A percentile compares a stretch with the other conserved stretches of the same genome.
Evolutionary conservation across 768 basidiomycete species (phyloP).

Genomic region (Suillus discolor): DNA sequence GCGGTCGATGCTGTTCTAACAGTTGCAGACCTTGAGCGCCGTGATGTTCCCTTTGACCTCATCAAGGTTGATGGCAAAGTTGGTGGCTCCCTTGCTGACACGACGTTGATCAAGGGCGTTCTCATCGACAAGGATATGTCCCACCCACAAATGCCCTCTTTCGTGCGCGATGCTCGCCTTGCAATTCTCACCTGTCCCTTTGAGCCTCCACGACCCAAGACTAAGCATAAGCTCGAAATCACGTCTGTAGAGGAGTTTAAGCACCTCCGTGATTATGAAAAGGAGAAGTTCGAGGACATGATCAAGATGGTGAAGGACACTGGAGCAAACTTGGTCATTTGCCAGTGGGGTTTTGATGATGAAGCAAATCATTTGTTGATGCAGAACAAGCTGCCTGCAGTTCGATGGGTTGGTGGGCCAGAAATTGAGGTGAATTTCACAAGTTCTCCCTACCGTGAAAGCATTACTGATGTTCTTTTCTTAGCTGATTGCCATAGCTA

Average conservation of each 20-base stretch:
- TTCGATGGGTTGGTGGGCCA: conserved; percentile 98
- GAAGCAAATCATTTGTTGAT: conserved; percentile 98
- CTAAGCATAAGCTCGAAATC: conserved; percentile 98
- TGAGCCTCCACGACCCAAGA: conserved; percentile 98
- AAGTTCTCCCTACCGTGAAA: not conserved
- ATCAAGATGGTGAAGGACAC: conserved; percentile 95
- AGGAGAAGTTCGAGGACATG: conserved; percentile 96
- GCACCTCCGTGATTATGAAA: conserved; percentile 92
- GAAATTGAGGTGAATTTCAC: conserved; percentile 85
- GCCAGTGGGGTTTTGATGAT: conserved; percentile 99
- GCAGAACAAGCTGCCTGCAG: conserved; percentile 97
- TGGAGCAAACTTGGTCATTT: conserved; percentile 97
- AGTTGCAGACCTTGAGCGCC: conserved; percentile 93
- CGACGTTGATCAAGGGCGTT: conserved; percentile 92
- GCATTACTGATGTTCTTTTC: not conserved
- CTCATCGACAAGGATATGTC: conserved; percentile 99
- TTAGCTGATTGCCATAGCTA: conserved; percentile 97
- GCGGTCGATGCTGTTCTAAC: conserved; percentile 96
- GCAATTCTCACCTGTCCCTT: conserved; percentile 99
- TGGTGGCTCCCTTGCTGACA: conserved; percentile 95
- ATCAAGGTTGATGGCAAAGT: conserved; percentile 99
- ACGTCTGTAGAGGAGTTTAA: conserved; percentile 96
- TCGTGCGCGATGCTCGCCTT: conserved; percentile 84
- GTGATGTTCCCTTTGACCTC: conserved; percentile 95
- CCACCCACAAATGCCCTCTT: conserved; percentile 95